Percentiles rank a stretch among this genome's conserved stretches.
Evolutionary conservation across 2,329 filamentous ascomycete genomes (phyloP).

Genomic region (Chaetomiaceae sp.): DNA sequence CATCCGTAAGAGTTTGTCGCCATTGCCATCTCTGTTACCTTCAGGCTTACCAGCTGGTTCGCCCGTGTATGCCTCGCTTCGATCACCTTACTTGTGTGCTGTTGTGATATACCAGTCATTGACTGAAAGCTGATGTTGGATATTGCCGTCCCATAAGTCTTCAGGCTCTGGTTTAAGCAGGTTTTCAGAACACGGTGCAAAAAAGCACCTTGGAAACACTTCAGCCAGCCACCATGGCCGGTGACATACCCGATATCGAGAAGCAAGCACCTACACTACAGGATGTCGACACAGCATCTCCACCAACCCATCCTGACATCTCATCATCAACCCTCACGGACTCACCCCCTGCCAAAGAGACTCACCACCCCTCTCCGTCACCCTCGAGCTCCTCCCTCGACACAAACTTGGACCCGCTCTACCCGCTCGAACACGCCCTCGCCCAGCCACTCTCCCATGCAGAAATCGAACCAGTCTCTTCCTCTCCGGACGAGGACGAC

Average conservation of each 20-base stretch:
- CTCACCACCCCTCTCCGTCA: background rate
- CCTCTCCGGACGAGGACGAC: background rate
- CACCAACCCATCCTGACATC: background rate
- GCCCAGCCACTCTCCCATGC: background rate
- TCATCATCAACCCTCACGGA: background rate
- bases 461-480: background rate
- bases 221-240: background rate
- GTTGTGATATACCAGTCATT: background rate
- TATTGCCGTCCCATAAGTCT: no score
- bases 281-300: background rate
- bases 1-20: background rate
- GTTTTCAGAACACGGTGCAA: no score
- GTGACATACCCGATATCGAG: background rate
- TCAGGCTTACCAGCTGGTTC: no score
- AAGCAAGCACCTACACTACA: background rate
- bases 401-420: constrained; percentile 11
- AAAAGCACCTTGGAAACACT: no score
- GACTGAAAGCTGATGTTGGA: background rate
- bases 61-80: no score
- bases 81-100: no score
- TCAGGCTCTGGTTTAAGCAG: no score
- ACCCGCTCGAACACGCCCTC: constrained; percentile 13
- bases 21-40: no score
- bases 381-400: constrained; percentile 3
- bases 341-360: background rate